These are phyloP conservation scores for Plectosphaerella sp. DNA, from an alignment of 2,329 filamentous ascomycete genomes.

Conservation along the genomic window DNA sequence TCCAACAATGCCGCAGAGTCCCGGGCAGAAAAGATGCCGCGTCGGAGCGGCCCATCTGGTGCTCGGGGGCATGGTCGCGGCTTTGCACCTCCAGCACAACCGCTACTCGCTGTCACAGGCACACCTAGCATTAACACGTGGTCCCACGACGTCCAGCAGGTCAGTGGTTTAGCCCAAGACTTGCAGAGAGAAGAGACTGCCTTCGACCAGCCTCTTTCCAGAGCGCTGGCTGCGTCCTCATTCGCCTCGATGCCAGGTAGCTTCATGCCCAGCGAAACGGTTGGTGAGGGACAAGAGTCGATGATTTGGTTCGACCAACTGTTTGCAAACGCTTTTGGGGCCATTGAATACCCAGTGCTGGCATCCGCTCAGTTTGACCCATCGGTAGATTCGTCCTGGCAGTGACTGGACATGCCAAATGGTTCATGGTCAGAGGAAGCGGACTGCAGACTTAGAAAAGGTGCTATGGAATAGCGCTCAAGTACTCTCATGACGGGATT, in stretches of 20 bases:
- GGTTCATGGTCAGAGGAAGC: too few species aligned
- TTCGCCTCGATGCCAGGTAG: constrained; percentile 1
- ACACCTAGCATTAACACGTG: background rate
- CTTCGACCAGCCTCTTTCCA: background rate
- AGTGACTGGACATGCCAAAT: constrained; percentile 8
- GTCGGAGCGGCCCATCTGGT: background rate
- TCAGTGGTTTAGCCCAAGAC: background rate
- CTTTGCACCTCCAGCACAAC: background rate
- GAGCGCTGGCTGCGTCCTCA: background rate
- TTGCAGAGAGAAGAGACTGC: background rate
- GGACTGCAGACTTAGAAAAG: too few species aligned
- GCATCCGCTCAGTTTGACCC: constrained; percentile 25
- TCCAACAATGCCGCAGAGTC: background rate
- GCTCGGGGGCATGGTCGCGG: background rate
- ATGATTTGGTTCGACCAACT: constrained; percentile 29
- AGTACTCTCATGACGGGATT: too few species aligned
- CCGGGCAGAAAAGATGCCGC: background rate
- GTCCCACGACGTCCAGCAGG: too few species aligned
- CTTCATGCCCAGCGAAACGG: background rate
- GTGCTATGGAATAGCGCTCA: too few species aligned
- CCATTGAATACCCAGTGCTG: constrained; percentile 26
- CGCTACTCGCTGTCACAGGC: background rate
- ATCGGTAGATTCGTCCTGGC: constrained; percentile 25
- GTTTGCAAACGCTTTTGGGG: constrained; percentile 26
- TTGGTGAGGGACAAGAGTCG: constrained; percentile 24